Conservation (phyloP, 2,329 filamentous ascomycete species). For the Monosporascus sp. region DNA sequence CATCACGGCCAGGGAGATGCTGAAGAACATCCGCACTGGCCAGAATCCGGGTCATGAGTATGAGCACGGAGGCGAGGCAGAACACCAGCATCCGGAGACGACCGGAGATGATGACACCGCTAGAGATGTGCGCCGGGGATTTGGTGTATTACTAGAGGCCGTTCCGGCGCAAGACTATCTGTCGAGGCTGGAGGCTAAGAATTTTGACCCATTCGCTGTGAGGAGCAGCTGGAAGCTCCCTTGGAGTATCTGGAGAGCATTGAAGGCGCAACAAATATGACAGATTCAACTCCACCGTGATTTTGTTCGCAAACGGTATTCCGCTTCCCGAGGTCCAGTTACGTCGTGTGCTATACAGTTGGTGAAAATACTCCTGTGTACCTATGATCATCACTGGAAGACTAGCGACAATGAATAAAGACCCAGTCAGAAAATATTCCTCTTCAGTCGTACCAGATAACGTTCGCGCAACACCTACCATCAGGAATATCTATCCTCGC, state of each 20-base stretch:
- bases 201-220: conserved; percentile 77
- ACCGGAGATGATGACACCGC: conserved; percentile 29
- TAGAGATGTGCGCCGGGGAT: conserved; percentile 52
- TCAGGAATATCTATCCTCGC: conserved; percentile 11
- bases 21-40: conserved; percentile 71
- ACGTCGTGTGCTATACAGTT: not conserved
- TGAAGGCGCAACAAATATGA: conserved; percentile 44
- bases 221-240: conserved; percentile 75
- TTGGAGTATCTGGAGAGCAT: conserved; percentile 60
- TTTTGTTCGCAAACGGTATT: no score
- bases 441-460: conserved; percentile 13
- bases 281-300: not conserved
- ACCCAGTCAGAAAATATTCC: no score
- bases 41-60: conserved; percentile 77
- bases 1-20: conserved; percentile 88
- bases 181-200: conserved; percentile 65
- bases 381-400: no score
- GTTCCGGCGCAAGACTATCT: conserved; percentile 76
- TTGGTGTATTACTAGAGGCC: conserved; percentile 76
- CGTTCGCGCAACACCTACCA: conserved; percentile 18
- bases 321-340: not conserved
- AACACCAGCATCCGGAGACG: conserved; percentile 44
- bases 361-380: no score
- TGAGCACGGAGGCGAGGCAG: conserved; percentile 77
- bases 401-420: no score